Conservation (phyloP, 116 monocot species). For the Iris pallida region DNA sequence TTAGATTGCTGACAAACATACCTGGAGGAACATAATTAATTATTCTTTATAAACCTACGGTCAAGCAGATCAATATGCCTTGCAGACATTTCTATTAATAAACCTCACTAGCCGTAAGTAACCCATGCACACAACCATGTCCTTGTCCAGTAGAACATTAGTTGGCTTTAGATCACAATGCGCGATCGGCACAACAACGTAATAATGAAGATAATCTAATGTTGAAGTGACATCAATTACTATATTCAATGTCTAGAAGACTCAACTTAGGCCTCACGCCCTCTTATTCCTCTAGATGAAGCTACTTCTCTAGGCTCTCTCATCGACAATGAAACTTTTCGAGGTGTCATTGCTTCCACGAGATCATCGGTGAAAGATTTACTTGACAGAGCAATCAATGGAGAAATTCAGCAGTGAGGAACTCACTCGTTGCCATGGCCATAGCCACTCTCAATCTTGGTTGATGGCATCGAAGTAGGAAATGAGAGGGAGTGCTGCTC, state of each 20-base stretch:
- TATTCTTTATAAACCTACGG: conserved; percentile 8
- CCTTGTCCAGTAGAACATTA: conserved; percentile 23
- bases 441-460: too few relatives aligned
- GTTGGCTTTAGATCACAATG: conserved; percentile 34
- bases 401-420: too few relatives aligned
- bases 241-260: conserved; percentile 8
- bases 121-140: conserved; percentile 18
- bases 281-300: conserved; percentile 2
- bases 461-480: too few relatives aligned
- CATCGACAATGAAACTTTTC: too few relatives aligned
- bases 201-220: conserved; percentile 18
- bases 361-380: too few relatives aligned
- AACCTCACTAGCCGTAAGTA: conserved; percentile 22
- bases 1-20: too few relatives aligned
- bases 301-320: conserved; percentile 14
- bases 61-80: not conserved
- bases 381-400: too few relatives aligned
- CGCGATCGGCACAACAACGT: conserved; percentile 3
- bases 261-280: not conserved
- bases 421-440: too few relatives aligned
- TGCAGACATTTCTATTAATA: not conserved
- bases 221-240: conserved; percentile 14
- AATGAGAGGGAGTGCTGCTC: too few relatives aligned
- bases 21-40: conserved; percentile 34
- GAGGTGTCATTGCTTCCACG: too few relatives aligned